Evolutionary conservation across 2,329 filamentous ascomycete species (phyloP).

Genomic region (Ophiostoma triangulosporum): DNA sequence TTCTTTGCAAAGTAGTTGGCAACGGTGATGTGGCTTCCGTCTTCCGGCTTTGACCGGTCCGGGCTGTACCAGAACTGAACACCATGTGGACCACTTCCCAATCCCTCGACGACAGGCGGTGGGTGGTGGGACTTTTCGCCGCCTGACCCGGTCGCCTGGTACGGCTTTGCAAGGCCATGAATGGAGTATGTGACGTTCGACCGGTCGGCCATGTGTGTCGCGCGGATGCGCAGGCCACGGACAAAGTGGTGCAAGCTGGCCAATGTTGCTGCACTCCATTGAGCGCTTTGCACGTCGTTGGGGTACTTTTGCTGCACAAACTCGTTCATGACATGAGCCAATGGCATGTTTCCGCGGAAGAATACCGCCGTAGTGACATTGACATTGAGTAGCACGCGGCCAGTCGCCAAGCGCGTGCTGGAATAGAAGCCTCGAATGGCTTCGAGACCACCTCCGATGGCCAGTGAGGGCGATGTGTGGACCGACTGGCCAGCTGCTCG

Average conservation of each 20-base stretch:
- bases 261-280: background rate
- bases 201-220: constrained; percentile 24
- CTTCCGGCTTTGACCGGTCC: constrained; percentile 10
- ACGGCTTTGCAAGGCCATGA: constrained; percentile 21
- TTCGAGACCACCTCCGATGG: constrained; percentile 18
- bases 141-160: background rate
- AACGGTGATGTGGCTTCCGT: constrained; percentile 34
- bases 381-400: constrained; percentile 23
- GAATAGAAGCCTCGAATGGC: constrained; percentile 23
- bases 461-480: constrained; percentile 18
- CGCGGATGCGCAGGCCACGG: constrained; percentile 24
- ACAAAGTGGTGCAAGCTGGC: constrained; percentile 23
- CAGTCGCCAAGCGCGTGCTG: constrained; percentile 22
- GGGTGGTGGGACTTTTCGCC: constrained; percentile 19
- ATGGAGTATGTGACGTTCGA: constrained; percentile 26
- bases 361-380: constrained; percentile 21
- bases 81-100: constrained; percentile 33
- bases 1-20: constrained; percentile 32
- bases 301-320: background rate
- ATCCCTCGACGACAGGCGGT: constrained; percentile 16
- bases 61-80: constrained; percentile 40
- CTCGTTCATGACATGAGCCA: constrained; percentile 14
- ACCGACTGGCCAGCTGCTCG: background rate
- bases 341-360: constrained; percentile 20
- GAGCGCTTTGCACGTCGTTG: background rate